Conservation (phyloP, 768 basidiomycete species). For the Postia placenta region DNA sequence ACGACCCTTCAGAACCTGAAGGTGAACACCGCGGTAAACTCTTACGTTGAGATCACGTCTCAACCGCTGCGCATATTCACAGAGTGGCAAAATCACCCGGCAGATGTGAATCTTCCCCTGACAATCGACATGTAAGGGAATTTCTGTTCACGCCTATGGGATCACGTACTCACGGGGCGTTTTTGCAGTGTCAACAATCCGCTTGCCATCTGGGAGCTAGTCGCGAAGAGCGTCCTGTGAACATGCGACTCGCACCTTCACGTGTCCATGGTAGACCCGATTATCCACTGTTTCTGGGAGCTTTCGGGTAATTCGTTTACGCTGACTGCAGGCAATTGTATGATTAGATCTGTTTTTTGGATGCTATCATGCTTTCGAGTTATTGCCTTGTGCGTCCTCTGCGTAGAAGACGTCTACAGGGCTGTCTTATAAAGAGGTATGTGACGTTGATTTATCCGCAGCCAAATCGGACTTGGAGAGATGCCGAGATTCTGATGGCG, state of each 20-base stretch:
- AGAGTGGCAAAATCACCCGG: constrained; percentile 58
- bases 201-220: constrained; percentile 44
- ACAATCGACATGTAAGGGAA: constrained; percentile 41
- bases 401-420: too few species aligned
- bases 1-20: constrained; percentile 47
- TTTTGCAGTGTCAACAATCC: constrained; percentile 47
- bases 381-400: too few species aligned
- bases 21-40: constrained; percentile 27
- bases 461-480: too few species aligned
- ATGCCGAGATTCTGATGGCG: too few species aligned
- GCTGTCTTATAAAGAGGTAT: too few species aligned
- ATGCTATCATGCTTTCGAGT: too few species aligned
- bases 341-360: too few species aligned
- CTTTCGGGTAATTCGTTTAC: too few species aligned
- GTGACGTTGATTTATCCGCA: too few species aligned
- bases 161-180: background rate
- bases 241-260: background rate
- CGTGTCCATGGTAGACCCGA: background rate
- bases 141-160: background rate
- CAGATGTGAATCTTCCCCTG: constrained; percentile 45
- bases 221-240: constrained; percentile 28
- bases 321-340: too few species aligned
- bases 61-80: background rate
- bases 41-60: background rate
- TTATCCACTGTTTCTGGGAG: background rate